Base-by-base conservation (phyloP, 345 rosid genomes). In the Tarenaya hassleriana region DNA sequence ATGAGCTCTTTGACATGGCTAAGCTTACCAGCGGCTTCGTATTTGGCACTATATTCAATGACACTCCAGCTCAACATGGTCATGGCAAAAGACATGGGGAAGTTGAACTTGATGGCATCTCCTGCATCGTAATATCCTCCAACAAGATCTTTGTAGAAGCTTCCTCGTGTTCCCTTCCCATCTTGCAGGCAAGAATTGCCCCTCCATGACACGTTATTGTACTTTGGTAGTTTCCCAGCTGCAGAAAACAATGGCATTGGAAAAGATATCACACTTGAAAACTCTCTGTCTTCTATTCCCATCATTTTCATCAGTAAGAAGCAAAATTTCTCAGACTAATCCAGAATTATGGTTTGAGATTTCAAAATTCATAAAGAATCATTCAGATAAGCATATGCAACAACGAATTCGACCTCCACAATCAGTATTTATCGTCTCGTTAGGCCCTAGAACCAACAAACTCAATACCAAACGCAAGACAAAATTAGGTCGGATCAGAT, bases 21-120 rank as follows among this genome's bases (percentile, higher is more conserved):
- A 27, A 94, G 94, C 91, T 94, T 97, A 0, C 94, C 95, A 0
- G 87, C 86, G 4, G 94, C 95, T 62, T 88, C 89, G 34, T 83
- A 94, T 49, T 94, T 88, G 2, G 82, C 87, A 43, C 97, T 86
- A 56, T 94, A 94, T 49, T 94, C 99, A 8, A 94, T 88, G 16
- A 94, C 97, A 56, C 97, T 88, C 97, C 97, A 94, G 56, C 99
- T 94, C 71, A 94, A 62, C 99, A 94, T 83, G 1, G 99, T 94
- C 82, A 94, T 77, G 55, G 99, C 77, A 69, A 86, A 94, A 34
- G 99, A 79, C 48, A 64, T 55, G 14, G 97, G 99, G 57, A 88
- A 94, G 49, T 88, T 62, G 69, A 88, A 94, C 73, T 94, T 94
- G 64, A 94, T 88, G 14, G 99, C 78, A 75, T 94, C 99, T 10